A percentile compares a stretch with the other conserved stretches of the same genome.
Evolutionary conservation across 371 early-diverging fungal genomes (phyloP).

Genomic region (Syncephalis plumigaleata): DNA sequence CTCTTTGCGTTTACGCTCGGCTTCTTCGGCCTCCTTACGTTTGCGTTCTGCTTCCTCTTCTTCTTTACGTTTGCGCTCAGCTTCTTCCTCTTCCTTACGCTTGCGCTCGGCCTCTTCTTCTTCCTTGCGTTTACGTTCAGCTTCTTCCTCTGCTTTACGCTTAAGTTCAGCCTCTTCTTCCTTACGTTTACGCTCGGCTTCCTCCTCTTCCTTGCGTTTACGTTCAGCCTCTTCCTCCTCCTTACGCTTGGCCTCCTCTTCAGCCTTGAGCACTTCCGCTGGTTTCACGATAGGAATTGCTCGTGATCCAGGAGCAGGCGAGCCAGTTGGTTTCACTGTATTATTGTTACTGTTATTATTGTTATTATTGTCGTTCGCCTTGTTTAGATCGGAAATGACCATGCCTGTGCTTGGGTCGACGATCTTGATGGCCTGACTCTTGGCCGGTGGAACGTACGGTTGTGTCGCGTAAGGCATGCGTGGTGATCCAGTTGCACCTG

Average conservation of each 20-base stretch:
- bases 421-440: slow-evolving; percentile 4
- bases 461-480: not conserved
- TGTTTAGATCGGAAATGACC: slow-evolving; percentile 1
- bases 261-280: not conserved
- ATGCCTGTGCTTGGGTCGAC: slow-evolving; percentile 2
- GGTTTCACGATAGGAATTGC: slow-evolving; percentile 4
- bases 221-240: not conserved
- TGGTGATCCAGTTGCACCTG: not conserved
- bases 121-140: too few species aligned
- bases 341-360: too few species aligned
- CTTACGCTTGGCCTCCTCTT: not conserved
- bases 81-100: too few species aligned
- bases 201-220: not conserved
- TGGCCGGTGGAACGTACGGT: slow-evolving; percentile 1
- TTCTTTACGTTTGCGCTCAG: too few species aligned
- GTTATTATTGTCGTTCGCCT: not conserved
- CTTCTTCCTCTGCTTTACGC: too few species aligned
- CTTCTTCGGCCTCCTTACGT: slow-evolving; percentile 2
- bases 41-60: not conserved
- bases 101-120: too few species aligned
- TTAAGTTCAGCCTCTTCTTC: too few species aligned
- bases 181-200: not conserved
- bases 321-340: not conserved
- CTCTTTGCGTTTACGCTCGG: not conserved
- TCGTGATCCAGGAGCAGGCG: not conserved